A percentile compares a stretch with the other conserved stretches of the same genome.
phyloP scores from a whole-genome alignment of 768 basidiomycete genomes.

The Panaeolus papilionaceus region DNA sequence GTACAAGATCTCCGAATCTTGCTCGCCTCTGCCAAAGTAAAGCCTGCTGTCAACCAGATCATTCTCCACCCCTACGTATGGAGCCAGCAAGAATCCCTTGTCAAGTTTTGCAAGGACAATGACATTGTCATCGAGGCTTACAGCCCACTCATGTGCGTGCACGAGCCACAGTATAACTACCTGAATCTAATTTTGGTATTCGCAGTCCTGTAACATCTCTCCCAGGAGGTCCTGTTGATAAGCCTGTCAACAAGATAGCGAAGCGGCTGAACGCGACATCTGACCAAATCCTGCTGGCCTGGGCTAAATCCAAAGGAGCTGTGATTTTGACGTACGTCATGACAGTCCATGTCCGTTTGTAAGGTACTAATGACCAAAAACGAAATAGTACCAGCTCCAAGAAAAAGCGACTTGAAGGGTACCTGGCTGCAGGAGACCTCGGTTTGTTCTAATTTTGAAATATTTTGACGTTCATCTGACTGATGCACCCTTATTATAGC shows the following conservation, averaged over 20 bases:
- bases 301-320: slow-evolving; percentile 73
- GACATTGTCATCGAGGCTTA: slow-evolving; percentile 77
- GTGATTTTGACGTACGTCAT: slow-evolving; percentile 64
- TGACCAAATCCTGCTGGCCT: slow-evolving; percentile 76
- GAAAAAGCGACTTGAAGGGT: slow-evolving; percentile 67
- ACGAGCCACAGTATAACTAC: neutral
- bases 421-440: slow-evolving; percentile 71
- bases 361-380: neutral
- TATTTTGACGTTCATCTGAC: slow-evolving; percentile 3
- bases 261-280: slow-evolving; percentile 53
- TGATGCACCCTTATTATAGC: slow-evolving; percentile 40
- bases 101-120: slow-evolving; percentile 63
- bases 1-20: slow-evolving; percentile 59
- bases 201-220: slow-evolving; percentile 62
- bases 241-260: slow-evolving; percentile 60
- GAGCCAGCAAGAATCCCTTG: slow-evolving; percentile 52
- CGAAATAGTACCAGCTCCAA: slow-evolving; percentile 64
- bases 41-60: slow-evolving; percentile 78
- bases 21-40: slow-evolving; percentile 54
- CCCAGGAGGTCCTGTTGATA: slow-evolving; percentile 71
- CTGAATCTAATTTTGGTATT: neutral
- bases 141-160: slow-evolving; percentile 64
- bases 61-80: slow-evolving; percentile 70
- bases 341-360: too few relatives aligned
- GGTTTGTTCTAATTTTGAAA: slow-evolving; percentile 38